Evolutionary conservation across 2,329 filamentous ascomycete species (phyloP).

Genomic region (Acarospora socialis): DNA sequence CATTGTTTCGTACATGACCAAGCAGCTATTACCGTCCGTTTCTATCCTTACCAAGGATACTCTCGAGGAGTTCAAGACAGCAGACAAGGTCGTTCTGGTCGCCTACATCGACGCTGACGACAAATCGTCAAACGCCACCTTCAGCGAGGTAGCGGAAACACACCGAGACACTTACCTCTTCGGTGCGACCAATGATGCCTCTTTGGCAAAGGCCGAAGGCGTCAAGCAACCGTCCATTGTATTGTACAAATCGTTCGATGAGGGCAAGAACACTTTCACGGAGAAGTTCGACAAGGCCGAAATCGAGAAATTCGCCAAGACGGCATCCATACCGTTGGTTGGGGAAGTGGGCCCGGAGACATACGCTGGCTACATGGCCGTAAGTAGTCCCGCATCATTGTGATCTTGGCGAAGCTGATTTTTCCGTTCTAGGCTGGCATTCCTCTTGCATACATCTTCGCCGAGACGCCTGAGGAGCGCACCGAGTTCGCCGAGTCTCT

Average conservation of each 20-base stretch:
- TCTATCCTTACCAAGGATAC: conserved; percentile 68
- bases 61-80: conserved; percentile 89
- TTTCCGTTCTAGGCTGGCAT: conserved; percentile 49
- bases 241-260: conserved; percentile 95
- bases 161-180: conserved; percentile 89
- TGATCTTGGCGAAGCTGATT: not conserved
- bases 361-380: conserved; percentile 85
- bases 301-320: conserved; percentile 73
- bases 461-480: conserved; percentile 82
- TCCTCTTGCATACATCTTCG: conserved; percentile 94
- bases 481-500: conserved; percentile 60
- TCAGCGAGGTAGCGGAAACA: conserved; percentile 54
- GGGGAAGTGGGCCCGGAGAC: conserved; percentile 96
- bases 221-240: conserved; percentile 77
- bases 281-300: conserved; percentile 69
- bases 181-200: conserved; percentile 69
- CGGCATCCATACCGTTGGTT: conserved; percentile 72
- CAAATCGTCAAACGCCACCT: conserved; percentile 79
- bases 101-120: conserved; percentile 70
- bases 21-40: conserved; percentile 89
- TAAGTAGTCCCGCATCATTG: conserved; percentile 24
- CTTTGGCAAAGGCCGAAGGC: conserved; percentile 76
- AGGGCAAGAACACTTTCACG: conserved; percentile 76
- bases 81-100: conserved; percentile 91
- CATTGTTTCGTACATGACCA: conserved; percentile 83